Conservation (phyloP, 495 filamentous ascomycete genomes). For the Penicillium tannophilum region DNA sequence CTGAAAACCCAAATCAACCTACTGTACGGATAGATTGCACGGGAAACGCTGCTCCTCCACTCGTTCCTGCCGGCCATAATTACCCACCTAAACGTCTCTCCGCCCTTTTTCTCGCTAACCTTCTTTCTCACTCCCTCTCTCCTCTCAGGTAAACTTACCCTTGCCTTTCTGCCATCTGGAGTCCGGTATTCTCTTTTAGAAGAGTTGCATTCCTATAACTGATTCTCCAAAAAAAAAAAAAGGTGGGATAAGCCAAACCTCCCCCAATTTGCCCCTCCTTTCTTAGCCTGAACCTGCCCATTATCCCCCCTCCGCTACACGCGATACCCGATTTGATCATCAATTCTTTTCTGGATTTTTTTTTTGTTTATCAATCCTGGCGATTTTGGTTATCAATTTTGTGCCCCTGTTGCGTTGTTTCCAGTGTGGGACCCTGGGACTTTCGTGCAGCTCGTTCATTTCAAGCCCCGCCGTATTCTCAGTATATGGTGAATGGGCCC, state of each 20-base stretch:
- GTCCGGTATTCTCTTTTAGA: neutral
- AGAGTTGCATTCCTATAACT: neutral
- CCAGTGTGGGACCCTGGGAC: conserved; percentile 8
- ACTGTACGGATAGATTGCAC: neutral
- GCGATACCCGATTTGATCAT: conserved; percentile 21
- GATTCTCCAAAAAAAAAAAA: neutral
- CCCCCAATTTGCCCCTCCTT: conserved; percentile 25
- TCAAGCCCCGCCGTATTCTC: conserved; percentile 12
- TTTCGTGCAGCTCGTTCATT: conserved; percentile 1
- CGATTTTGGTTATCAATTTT: conserved; percentile 3
- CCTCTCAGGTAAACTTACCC: conserved; percentile 2
- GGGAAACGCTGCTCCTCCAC: conserved; percentile 5
- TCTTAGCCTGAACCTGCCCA: conserved; percentile 9
- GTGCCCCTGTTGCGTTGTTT: conserved; percentile 10
- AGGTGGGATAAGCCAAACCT: conserved; percentile 20
- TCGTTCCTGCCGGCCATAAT: conserved; percentile 10
- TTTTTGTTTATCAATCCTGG: conserved; percentile 6
- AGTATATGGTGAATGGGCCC: conserved; percentile 20
- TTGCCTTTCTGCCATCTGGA: neutral
- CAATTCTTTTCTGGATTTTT: conserved; percentile 9
- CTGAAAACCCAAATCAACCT: neutral
- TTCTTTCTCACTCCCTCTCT: conserved; percentile 17
- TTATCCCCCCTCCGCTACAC: conserved; percentile 13
- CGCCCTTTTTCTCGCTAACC: conserved; percentile 20
- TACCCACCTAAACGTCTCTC: conserved; percentile 13